A percentile compares a stretch with the other conserved stretches of the same genome.
Conservation (phyloP, 129 eudicot species). For the Chrysanthemum makinoi region DNA sequence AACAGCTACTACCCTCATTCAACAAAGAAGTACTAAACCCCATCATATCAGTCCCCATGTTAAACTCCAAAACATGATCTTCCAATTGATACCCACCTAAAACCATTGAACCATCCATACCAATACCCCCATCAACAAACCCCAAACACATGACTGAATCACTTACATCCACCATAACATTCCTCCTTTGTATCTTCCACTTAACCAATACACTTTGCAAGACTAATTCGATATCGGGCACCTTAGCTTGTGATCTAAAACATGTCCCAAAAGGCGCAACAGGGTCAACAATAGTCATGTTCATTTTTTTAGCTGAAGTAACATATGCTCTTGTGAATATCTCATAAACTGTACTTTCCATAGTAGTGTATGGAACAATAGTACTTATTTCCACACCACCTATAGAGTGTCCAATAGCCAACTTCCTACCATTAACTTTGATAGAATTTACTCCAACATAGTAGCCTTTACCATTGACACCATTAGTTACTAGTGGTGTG, state of each 20-base stretch:
- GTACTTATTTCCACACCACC: conserved; percentile 53
- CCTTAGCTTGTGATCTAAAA: conserved; percentile 35
- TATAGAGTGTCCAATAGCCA: conserved; percentile 15
- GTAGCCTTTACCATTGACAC: conserved; percentile 31
- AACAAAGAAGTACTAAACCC: conserved; percentile 69
- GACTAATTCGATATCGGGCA: conserved; percentile 62
- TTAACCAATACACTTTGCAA: conserved; percentile 79
- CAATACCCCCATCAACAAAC: conserved; percentile 70
- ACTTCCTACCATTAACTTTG: conserved; percentile 44
- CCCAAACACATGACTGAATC: conserved; percentile 76
- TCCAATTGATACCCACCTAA: conserved; percentile 83
- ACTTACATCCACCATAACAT: conserved; percentile 62
- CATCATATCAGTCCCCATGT: conserved; percentile 66
- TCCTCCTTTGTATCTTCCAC: conserved; percentile 63
- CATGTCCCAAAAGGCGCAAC: conserved; percentile 64
- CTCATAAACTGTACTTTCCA: conserved; percentile 44
- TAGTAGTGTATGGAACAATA: conserved; percentile 50
- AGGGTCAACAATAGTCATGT: conserved; percentile 44
- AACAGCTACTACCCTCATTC: conserved; percentile 39
- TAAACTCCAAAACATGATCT: conserved; percentile 68
- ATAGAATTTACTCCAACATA: conserved; percentile 46
- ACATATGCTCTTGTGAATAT: conserved; percentile 37
- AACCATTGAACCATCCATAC: conserved; percentile 39
- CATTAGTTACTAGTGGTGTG: conserved; percentile 50
- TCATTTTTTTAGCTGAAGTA: conserved; percentile 37